Evolutionary conservation across 768 basidiomycete genomes (phyloP), one percentile per base, ranked within the genome.

Genomic region (Lepiota subincarnata): DNA sequence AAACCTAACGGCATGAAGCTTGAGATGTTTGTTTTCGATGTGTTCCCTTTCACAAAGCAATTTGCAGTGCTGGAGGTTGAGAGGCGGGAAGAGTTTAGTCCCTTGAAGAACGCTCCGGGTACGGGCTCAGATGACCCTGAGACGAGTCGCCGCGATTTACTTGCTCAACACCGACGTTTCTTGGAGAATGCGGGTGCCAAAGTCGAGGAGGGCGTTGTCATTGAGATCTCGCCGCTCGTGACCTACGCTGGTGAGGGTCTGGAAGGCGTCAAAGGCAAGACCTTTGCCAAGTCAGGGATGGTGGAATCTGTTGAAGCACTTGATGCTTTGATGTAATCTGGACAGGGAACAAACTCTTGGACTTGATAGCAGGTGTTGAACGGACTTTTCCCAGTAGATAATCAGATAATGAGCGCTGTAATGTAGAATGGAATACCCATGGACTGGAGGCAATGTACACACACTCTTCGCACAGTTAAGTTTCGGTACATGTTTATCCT

Each of bases 1-100:
- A 85, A 86, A 64, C 90, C 93, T n/a, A 98, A 99, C 68, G 97
- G 97, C 56, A 96, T 98, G 92, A 99, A 99, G 73, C 83, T 99
- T 57, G 97, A 99, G 70, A 76, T 95, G 74, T 99, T 99, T 72
- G 89, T 99, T 28, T 99, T 99, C 64, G 97, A 99, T 70, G 97
- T 99, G 41, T 98, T 99, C 77, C 95, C 95, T 0, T 92, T 82
- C 71, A 92, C 93, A 22, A 68, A 84, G 64, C 75, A 70, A 47
- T 92, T 95, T 59, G 83, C 88, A 24, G 92, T 98, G 37, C 71
- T 98, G 65, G 94, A 98, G 68, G 92, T 97, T 40, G 81, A 82
- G 47, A 75, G 97, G 52, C 76, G 78, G 55, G 91, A 96, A 55
- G 96, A 98, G 71, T 99, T 99, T 63, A 94, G 91, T 58, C 96